Evolutionary conservation across 192 early-diverging fungal species (phyloP).

Genomic region (Coemansia sp.): DNA sequence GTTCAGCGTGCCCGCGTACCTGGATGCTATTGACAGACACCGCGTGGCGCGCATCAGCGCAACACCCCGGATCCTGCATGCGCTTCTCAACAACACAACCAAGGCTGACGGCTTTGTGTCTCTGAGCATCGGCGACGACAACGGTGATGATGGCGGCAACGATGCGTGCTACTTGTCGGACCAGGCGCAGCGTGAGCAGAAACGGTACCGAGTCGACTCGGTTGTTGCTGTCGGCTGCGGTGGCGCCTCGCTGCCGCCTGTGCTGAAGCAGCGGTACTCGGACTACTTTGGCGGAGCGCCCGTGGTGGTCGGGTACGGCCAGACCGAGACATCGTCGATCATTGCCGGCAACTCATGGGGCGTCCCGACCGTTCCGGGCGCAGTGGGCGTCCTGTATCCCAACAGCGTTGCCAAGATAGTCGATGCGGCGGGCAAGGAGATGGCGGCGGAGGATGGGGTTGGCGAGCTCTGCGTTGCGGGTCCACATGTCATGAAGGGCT

Average conservation of each 20-base stretch:
- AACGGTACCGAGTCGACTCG: slow-evolving; percentile 16
- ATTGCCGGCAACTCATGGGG: slow-evolving; percentile 20
- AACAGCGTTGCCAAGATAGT: slow-evolving; percentile 37
- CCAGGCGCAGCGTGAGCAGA: neutral
- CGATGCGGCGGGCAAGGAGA: slow-evolving; percentile 61
- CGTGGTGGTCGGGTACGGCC: slow-evolving; percentile 31
- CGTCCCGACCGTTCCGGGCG: slow-evolving; percentile 11
- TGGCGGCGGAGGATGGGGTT: slow-evolving; percentile 20
- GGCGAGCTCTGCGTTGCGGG: slow-evolving; percentile 85
- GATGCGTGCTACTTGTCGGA: no score
- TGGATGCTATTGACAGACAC: slow-evolving; percentile 30
- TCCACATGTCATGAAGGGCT: slow-evolving; percentile 83
- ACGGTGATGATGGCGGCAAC: neutral
- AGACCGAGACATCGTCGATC: slow-evolving; percentile 28
- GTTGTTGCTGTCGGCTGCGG: slow-evolving; percentile 33
- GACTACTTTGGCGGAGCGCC: slow-evolving; percentile 22
- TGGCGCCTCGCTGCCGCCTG: slow-evolving; percentile 26
- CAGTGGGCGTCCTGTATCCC: slow-evolving; percentile 37
- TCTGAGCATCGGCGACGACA: neutral
- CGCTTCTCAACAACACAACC: slow-evolving; percentile 10
- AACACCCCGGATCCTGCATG: slow-evolving; percentile 19
- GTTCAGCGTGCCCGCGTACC: slow-evolving; percentile 11
- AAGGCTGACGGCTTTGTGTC: neutral
- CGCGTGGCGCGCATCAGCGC: slow-evolving; percentile 12
- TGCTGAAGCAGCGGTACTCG: slow-evolving; percentile 8